Evolutionary conservation across 2,329 filamentous ascomycete species (phyloP).

Genomic region (Pseudogymnoascus sp.): DNA sequence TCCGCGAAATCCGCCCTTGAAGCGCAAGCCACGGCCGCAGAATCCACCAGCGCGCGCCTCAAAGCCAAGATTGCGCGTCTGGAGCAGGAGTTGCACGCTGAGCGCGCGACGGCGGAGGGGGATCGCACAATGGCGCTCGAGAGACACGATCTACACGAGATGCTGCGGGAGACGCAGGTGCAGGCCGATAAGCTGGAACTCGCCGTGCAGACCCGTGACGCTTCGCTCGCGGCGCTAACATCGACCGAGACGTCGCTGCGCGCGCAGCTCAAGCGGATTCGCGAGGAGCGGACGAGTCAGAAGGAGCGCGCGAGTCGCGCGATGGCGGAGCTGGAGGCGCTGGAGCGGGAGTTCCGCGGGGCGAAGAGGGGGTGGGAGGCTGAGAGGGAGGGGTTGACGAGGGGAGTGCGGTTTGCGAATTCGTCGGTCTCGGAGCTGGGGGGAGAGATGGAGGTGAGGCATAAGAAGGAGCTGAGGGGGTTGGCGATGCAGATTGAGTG

Average conservation of each 20-base stretch:
- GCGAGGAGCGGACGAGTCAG: slow-evolving; percentile 51
- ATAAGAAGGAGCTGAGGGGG: slow-evolving; percentile 70
- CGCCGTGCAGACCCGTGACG: slow-evolving; percentile 61
- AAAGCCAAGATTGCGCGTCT: slow-evolving; percentile 40
- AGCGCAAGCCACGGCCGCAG: slow-evolving; percentile 33
- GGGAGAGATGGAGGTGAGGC: slow-evolving; percentile 47
- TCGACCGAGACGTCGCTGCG: slow-evolving; percentile 53
- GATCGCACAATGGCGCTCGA: slow-evolving; percentile 52
- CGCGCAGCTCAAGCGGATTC: slow-evolving; percentile 60
- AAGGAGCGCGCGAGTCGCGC: slow-evolving; percentile 19
- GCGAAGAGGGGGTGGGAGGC: slow-evolving; percentile 38
- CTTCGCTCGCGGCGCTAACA: slow-evolving; percentile 50
- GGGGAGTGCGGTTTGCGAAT: slow-evolving; percentile 33
- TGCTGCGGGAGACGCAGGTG: slow-evolving; percentile 54
- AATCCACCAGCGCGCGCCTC: slow-evolving; percentile 39
- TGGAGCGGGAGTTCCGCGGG: slow-evolving; percentile 34
- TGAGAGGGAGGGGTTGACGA: slow-evolving; percentile 35
- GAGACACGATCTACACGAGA: slow-evolving; percentile 51
- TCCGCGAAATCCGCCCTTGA: slow-evolving; percentile 36
- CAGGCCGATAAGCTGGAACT: slow-evolving; percentile 64
- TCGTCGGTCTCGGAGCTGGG: slow-evolving; percentile 35
- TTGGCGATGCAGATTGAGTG: slow-evolving; percentile 85
- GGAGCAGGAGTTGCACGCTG: slow-evolving; percentile 43
- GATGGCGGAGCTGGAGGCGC: slow-evolving; percentile 20
- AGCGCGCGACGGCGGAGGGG: slow-evolving; percentile 46